Conservation (phyloP, 345 rosid species). For the Eucalyptus sp. region DNA sequence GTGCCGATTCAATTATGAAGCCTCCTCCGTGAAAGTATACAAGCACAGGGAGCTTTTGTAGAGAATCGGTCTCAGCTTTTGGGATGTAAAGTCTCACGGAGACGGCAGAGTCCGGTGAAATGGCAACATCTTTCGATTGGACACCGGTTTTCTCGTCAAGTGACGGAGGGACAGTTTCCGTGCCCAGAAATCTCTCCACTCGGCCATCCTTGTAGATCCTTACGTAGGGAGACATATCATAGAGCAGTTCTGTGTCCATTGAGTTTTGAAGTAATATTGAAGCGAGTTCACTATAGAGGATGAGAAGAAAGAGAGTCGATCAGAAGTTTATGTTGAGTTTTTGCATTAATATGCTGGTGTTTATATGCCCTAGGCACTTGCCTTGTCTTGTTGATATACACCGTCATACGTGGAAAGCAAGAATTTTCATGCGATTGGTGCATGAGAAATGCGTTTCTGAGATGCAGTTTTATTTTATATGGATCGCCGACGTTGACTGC, state of each 20-base stretch:
- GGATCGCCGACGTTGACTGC: not conserved
- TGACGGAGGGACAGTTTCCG: constrained; percentile 1
- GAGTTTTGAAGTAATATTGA: not conserved
- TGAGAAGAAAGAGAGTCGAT: not conserved
- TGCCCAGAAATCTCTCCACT: constrained; percentile 13
- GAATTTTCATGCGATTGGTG: not conserved
- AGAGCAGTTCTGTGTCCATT: constrained; percentile 1
- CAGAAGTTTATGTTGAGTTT: not conserved
- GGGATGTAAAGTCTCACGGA: constrained; percentile 18
- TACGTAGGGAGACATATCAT: constrained; percentile 3
- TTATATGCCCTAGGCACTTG: not conserved
- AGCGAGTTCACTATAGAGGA: not conserved
- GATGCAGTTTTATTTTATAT: not conserved
- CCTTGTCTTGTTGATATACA: not conserved
- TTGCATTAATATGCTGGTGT: not conserved
- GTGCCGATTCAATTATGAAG: constrained; percentile 7
- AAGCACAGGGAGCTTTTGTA: constrained; percentile 18
- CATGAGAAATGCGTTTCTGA: not conserved
- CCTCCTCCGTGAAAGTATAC: constrained; percentile 36
- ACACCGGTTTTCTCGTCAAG: constrained; percentile 1
- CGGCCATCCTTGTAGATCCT: constrained; percentile 18
- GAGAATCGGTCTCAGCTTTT: not conserved
- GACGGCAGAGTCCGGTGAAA: constrained; percentile 1
- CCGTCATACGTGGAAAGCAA: not conserved
- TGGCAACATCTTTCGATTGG: constrained; percentile 9